These are phyloP conservation scores for Plasmopara muralis DNA, from an alignment of 352 stramenopile genomes.

Conservation along the genomic window DNA sequence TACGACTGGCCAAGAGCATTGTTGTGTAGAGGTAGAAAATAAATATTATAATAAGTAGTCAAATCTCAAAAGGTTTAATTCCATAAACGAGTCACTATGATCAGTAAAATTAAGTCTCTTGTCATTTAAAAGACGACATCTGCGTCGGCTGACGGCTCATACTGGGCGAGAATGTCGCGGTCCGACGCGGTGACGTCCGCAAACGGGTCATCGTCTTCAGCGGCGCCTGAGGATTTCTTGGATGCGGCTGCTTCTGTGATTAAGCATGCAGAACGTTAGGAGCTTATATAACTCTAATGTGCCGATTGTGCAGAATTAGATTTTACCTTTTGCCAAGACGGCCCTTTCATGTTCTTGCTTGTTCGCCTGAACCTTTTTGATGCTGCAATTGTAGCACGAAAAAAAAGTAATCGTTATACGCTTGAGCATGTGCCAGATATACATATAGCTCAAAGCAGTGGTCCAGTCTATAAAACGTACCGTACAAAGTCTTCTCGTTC, in stretches of 20 bases:
- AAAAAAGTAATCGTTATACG: not conserved
- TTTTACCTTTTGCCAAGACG: slow-evolving; percentile 53
- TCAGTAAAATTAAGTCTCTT: not conserved
- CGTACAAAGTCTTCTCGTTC: slow-evolving; percentile 95
- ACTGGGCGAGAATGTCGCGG: slow-evolving; percentile 77
- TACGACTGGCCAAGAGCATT: slow-evolving; percentile 2
- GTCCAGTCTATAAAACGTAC: slow-evolving; percentile 21
- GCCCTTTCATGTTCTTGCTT: slow-evolving; percentile 89
- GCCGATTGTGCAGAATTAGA: not conserved
- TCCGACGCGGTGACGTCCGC: slow-evolving; percentile 62
- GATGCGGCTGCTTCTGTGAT: slow-evolving; percentile 11
- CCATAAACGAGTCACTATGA: too few relatives aligned
- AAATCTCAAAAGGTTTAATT: too few relatives aligned
- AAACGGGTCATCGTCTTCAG: slow-evolving; percentile 54
- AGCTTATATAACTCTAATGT: not conserved
- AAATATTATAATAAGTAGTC: too few relatives aligned
- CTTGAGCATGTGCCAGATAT: too few relatives aligned
- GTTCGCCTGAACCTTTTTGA: slow-evolving; percentile 99
- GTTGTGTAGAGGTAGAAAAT: too few relatives aligned
- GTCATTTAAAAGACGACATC: slow-evolving; percentile 72
- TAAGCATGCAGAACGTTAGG: not conserved
- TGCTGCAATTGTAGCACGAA: slow-evolving; percentile 31
- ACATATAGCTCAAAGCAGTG: not conserved
- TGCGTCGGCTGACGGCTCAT: slow-evolving; percentile 60
- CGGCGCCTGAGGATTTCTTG: slow-evolving; percentile 7